Conservation (phyloP, 2,329 filamentous ascomycete species). For the Sclerotinia nivalis region DNA sequence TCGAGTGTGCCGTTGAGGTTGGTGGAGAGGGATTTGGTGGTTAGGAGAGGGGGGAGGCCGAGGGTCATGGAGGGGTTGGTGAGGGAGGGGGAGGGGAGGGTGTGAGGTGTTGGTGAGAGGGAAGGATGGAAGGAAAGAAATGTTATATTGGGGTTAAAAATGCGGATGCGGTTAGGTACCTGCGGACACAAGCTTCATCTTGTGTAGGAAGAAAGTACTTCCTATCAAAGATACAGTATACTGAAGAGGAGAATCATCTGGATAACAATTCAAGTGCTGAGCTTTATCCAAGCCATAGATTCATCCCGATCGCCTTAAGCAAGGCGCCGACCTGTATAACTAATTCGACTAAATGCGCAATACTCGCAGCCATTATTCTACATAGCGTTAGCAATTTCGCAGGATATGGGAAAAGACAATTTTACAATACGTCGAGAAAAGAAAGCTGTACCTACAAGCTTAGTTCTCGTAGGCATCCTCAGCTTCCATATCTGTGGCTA, state of each 20-base stretch:
- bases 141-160: neutral
- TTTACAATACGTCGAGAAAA: no score
- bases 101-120: neutral
- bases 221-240: neutral
- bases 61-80: slow-evolving; percentile 20
- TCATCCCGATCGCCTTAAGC: neutral
- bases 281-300: neutral
- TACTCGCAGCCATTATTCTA: no score
- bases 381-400: no score
- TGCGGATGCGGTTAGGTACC: no score
- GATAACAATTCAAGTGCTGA: slow-evolving; percentile 16
- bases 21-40: slow-evolving; percentile 16
- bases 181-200: neutral
- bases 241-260: neutral
- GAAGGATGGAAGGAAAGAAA: neutral
- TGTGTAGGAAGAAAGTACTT: neutral
- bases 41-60: neutral
- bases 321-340: no score
- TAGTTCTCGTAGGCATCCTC: no score
- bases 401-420: no score
- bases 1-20: slow-evolving; percentile 27
- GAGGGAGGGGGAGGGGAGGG: neutral
- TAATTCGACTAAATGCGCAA: no score
- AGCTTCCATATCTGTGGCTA: no score
- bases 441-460: no score